Base-by-base conservation (phyloP, 495 filamentous ascomycete species). In the Friedmanniomyces endolithicus region DNA sequence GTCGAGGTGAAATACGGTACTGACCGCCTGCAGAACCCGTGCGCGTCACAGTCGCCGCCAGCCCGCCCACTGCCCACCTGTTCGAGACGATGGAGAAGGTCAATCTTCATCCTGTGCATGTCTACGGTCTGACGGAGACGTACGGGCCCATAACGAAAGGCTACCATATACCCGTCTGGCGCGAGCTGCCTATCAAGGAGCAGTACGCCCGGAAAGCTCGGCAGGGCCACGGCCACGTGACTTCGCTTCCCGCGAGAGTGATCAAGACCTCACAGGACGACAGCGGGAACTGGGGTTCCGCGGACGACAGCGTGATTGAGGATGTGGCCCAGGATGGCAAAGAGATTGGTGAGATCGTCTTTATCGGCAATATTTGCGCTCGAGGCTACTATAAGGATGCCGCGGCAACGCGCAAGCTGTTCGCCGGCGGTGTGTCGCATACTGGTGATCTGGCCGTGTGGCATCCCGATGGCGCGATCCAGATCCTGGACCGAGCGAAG, bases 121-220 rank as follows among this genome's bases (percentile, higher is more conserved):
- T 94, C 9, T 97, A 97, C 67, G 92, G 92, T 11, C 68, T 97
- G 68, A 95, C 90, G 0, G 90, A 96, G 69, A 95, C 90, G 0
- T 97, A 97, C 62, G 92, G 92, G 0, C 92, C 92, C 11, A 94
- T 96, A 52, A 97, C 90, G 14, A 94, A 92, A 63, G 86, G 88
- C 2, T 98, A 98, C 63, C 73, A 82, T 52, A 73, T 97, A 67
- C 87, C 88, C 0, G 72, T 75, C 16, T 98, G 92, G 92, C 82
- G 90, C 6, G 61, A 60, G 0, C 70, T 97, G 0, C 75, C 84
- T 0, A 47, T 65, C 9, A 78, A 83, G 24, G 88, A 95, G 58
- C 85, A 82, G 67, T 98, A 86, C 63, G 75, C 76, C 52, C 78
- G 75, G 55, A 95, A 96, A 90, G 92, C 92, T 16, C 76, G 90